Base-by-base conservation (phyloP, 2,329 filamentous ascomycete genomes). In the Stagonosporopsis rhizophila region DNA sequence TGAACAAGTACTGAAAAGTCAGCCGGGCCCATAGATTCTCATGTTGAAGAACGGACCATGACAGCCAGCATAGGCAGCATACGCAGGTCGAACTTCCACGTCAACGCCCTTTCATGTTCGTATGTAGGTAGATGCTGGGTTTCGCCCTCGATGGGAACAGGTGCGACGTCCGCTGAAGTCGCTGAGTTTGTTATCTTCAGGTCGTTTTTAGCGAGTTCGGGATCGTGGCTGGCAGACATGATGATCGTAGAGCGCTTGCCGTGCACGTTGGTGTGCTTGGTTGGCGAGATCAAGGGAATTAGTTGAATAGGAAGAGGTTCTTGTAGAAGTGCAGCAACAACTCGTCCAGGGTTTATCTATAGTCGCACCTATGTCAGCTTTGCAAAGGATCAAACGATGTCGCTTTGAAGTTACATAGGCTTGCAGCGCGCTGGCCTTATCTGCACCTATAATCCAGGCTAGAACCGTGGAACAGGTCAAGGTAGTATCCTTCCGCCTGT, bases 11-110 rank as follows among this genome's bases (percentile, higher is more conserved):
- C 84, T 45, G 28, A 35, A 12, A 14, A 22, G 22, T 22, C n/a
- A 30, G 28, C 4, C n/a, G 19, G 20, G 28, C 32, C 11, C 14
- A 23, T 9, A 27, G 4, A 6, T 9, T 19, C 3, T 23, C 3
- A 12, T 9, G 11, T 17, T 4, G 7, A 15, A 4, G 9, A n/a
- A 12, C 19, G 14, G 19, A 44, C 17, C 17, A 87, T 87, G 19
- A 85, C 60, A 1, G 84, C 82, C 11, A 87, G 71, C 23, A 86
- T 78, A 1, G 85, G 85, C n/a, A 87, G 71, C 42, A 87, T 80
- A 45, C 77, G 73, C 5, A 82, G 52, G 61, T 83, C 81, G 61
- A 87, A 83, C 59, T 85, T 85, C 68, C 81, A 80, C 48, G 83
- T 81, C 14, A 87, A 73, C 1, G 61, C 57, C 45, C 68, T 70